Base-by-base conservation (phyloP, 192 early-diverging fungal genomes). In the Neocallimastix lanati region DNA sequence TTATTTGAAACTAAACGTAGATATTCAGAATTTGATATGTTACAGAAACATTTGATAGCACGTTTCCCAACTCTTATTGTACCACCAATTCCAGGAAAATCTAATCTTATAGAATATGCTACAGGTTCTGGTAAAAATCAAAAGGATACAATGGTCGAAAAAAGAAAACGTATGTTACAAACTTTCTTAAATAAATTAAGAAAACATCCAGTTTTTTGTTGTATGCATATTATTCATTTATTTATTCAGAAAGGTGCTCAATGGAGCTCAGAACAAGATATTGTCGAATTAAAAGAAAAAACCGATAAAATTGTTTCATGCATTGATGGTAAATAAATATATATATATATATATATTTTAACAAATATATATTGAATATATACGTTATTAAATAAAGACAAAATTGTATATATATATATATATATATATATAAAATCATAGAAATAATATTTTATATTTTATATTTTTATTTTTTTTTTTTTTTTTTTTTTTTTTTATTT, bases 71-170 rank as follows among this genome's bases (percentile, higher is more conserved):
- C 92, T 1, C 83, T 94, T 76, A 93, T 97, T 78, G 90, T 98
- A 13, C 96, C 96, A 13, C 96, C 97, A 25, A 96, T 99, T 81
- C 97, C 97, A 28, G 95, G 97, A 80, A 99, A 99, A 85, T 96
- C 98, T 85, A 92, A 93, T 29, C 83, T 99, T 79, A 87, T 91
- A 86, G 90, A 86, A 80, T 89, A 82, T 76, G 84, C 83, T 28
- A 67, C 50, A 11, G 86, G 94, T 77, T 95, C 94, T 82, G 92
- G 88, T 81, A 93, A 95, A 80, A 93, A 94, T 77, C 94, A 97
- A 84, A 93, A 98, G 84, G 96, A 99, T 85, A 86, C 88, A 29
- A 93, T 96, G 79, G 94, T 99, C 29, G 94, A 95, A 80, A 89
- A 93, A 38, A 89, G 97, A 77, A 96, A 96, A 86, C 88, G 94